Evolutionary conservation across 768 basidiomycete genomes (phyloP).

Genomic region (Xanthoconium purpureum): DNA sequence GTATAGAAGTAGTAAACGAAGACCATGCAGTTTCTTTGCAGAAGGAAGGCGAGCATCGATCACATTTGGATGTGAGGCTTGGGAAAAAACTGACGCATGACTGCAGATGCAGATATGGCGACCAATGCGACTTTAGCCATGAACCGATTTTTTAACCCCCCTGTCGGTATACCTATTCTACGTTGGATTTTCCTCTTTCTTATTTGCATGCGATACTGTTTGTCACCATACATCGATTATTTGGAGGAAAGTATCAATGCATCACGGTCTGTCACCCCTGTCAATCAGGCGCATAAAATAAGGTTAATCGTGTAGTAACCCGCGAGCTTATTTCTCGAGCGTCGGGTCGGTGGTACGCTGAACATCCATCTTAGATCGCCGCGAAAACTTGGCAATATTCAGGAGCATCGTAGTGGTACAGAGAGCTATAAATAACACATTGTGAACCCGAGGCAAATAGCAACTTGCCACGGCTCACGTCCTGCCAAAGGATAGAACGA

Average conservation of each 20-base stretch:
- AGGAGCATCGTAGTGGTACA: constrained; percentile 31
- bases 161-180: background rate
- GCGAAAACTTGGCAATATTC: constrained; percentile 18
- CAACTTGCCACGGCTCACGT: constrained; percentile 13
- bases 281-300: background rate
- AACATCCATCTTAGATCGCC: constrained; percentile 1
- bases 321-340: constrained; percentile 11
- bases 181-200: background rate
- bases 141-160: constrained; percentile 40
- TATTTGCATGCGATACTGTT: constrained; percentile 17
- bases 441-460: constrained; percentile 27
- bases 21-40: constrained; percentile 87
- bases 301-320: constrained; percentile 10
- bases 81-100: constrained; percentile 41
- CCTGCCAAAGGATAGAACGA: constrained; percentile 29
- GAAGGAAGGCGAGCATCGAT: constrained; percentile 87
- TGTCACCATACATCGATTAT: constrained; percentile 12
- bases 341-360: background rate
- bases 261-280: background rate
- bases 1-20: constrained; percentile 79
- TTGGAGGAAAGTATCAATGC: constrained; percentile 9
- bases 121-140: constrained; percentile 84
- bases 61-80: constrained; percentile 28
- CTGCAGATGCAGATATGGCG: constrained; percentile 85
- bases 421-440: constrained; percentile 37